phyloP scores from a whole-genome alignment of 495 filamentous ascomycete species.

The Aspergillus nidulans region DNA sequence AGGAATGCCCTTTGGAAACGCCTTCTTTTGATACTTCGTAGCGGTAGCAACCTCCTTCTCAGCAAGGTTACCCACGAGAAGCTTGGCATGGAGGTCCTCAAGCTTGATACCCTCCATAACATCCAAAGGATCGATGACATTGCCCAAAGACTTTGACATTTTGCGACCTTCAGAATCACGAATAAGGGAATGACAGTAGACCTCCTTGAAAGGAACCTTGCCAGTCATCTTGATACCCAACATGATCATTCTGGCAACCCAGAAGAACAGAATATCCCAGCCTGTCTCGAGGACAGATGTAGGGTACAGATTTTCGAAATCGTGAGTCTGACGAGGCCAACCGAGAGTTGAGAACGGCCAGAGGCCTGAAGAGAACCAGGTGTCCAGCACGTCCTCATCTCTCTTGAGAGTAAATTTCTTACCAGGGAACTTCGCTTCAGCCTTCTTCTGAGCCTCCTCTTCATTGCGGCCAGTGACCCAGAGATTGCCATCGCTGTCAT shows the following conservation, averaged over 20 bases:
- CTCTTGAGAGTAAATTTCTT: constrained; percentile 63
- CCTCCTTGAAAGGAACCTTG: constrained; percentile 71
- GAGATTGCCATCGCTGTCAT: constrained; percentile 49
- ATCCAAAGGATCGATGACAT: constrained; percentile 78
- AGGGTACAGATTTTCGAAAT: constrained; percentile 67
- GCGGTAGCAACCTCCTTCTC: constrained; percentile 69
- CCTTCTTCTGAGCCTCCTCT: constrained; percentile 60
- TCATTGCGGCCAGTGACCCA: constrained; percentile 69
- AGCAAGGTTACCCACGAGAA: constrained; percentile 65
- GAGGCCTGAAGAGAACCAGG: constrained; percentile 77
- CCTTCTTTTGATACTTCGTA: constrained; percentile 72
- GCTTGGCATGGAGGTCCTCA: constrained; percentile 63
- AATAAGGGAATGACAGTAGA: constrained; percentile 73
- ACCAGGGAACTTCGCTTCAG: constrained; percentile 60
- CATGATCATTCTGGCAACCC: constrained; percentile 83
- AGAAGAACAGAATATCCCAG: constrained; percentile 87
- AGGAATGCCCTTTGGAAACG: constrained; percentile 76
- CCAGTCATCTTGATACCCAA: constrained; percentile 72
- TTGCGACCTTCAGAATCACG: constrained; percentile 76
- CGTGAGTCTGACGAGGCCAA: constrained; percentile 67
- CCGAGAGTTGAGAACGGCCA: constrained; percentile 81
- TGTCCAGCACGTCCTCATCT: constrained; percentile 75
- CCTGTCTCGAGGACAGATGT: constrained; percentile 74
- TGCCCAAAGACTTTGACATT: constrained; percentile 82
- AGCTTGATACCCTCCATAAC: constrained; percentile 71